A percentile compares a stretch with the other conserved stretches of the same genome.
Evolutionary conservation across 345 rosid species (phyloP).

Genomic region (Dipteronia sinensis): DNA sequence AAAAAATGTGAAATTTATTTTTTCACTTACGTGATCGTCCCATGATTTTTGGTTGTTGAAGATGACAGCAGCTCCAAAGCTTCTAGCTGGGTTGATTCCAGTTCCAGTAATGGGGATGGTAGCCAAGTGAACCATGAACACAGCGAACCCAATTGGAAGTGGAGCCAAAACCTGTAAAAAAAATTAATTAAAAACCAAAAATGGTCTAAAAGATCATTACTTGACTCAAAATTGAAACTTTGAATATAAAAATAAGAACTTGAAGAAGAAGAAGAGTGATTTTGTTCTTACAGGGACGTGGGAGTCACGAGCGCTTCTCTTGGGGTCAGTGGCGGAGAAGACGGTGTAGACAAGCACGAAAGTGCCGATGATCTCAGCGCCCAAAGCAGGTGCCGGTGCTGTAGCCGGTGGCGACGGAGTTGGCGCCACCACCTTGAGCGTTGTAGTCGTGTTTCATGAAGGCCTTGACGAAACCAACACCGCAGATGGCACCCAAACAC

Average conservation of each 20-base stretch:
- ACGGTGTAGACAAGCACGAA: slow-evolving; percentile 78
- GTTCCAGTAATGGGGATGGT: slow-evolving; percentile 73
- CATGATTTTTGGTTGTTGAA: slow-evolving; percentile 49
- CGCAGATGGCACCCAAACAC: slow-evolving; percentile 76
- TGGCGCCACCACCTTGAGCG: slow-evolving; percentile 67
- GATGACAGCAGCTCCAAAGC: slow-evolving; percentile 69
- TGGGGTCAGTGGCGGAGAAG: slow-evolving; percentile 88
- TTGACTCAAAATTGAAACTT: not conserved
- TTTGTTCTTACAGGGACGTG: slow-evolving; percentile 65
- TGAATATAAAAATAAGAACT: too few species aligned
- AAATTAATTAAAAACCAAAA: too few species aligned
- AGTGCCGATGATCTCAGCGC: slow-evolving; percentile 85
- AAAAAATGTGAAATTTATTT: too few species aligned
- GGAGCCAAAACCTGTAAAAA: slow-evolving; percentile 55
- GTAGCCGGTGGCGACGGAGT: slow-evolving; percentile 54
- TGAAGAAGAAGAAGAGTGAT: not conserved
- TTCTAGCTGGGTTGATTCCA: slow-evolving; percentile 72
- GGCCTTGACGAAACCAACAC: slow-evolving; percentile 84
- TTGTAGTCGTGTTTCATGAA: slow-evolving; percentile 65
- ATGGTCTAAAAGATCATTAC: too few species aligned
- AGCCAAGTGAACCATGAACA: slow-evolving; percentile 72
- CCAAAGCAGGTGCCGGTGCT: slow-evolving; percentile 70
- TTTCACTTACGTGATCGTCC: slow-evolving; percentile 58
- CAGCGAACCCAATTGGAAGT: slow-evolving; percentile 65
- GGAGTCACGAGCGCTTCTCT: slow-evolving; percentile 86